Evolutionary conservation across 257 asterid species (phyloP).

Genomic region (Solanum ossicruentum): DNA sequence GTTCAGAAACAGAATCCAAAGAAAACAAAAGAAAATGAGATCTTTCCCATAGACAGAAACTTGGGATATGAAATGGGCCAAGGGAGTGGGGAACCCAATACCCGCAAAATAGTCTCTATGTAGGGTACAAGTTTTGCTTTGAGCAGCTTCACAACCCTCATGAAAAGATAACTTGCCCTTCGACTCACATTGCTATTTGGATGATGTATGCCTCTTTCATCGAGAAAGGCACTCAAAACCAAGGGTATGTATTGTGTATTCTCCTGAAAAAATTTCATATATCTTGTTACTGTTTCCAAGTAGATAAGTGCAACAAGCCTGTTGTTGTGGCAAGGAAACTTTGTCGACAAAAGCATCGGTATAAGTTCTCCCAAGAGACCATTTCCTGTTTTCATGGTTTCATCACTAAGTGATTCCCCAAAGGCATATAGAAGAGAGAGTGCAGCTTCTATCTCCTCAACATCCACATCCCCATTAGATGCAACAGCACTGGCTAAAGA

Average conservation of each 20-base stretch:
- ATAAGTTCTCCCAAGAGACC: constrained; percentile 64
- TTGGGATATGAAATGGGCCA: background rate
- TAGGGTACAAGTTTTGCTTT: constrained; percentile 81
- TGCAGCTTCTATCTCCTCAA: constrained; percentile 92
- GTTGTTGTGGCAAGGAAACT: constrained; percentile 82
- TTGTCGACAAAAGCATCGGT: constrained; percentile 72
- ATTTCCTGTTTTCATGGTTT: constrained; percentile 49
- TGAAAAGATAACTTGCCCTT: constrained; percentile 91
- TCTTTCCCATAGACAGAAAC: background rate
- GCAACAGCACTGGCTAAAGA: constrained; percentile 52
- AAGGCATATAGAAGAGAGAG: constrained; percentile 80
- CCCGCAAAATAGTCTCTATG: constrained; percentile 92
- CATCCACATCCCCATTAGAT: constrained; percentile 53
- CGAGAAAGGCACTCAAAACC: constrained; percentile 72
- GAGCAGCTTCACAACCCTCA: constrained; percentile 83
- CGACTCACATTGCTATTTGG: constrained; percentile 64
- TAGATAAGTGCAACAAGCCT: constrained; percentile 87
- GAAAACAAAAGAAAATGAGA: background rate
- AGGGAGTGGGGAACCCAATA: constrained; percentile 10
- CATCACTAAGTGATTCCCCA: constrained; percentile 76
- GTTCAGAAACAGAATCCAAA: background rate
- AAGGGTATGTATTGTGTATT: constrained; percentile 68
- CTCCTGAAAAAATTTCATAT: constrained; percentile 64
- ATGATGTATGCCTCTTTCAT: constrained; percentile 93
- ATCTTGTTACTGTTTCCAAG: constrained; percentile 80